These are phyloP conservation scores for Tetrahymena borealis DNA, from an alignment of 73 alveolate species.

Conservation along the genomic window DNA sequence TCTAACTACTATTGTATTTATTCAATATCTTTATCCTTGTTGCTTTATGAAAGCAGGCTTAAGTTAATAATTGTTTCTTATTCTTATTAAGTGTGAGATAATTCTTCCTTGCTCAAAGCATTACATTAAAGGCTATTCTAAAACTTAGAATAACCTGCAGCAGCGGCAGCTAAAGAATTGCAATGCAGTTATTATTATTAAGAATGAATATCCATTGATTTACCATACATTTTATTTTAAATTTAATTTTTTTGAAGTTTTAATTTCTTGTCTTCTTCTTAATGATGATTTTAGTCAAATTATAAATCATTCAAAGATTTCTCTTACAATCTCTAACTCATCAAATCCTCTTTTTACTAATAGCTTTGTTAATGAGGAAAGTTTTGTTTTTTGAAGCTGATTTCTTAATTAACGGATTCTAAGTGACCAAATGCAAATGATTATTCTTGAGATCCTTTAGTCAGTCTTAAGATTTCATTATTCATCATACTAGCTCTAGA, in stretches of 20 bases:
- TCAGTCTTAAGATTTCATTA: background rate
- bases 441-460: background rate
- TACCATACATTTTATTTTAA: background rate
- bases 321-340: background rate
- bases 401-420: background rate
- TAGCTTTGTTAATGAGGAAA: background rate
- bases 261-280: background rate
- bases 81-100: background rate
- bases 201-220: background rate
- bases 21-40: background rate
- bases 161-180: background rate
- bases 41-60: background rate
- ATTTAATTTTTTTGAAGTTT: background rate
- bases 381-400: background rate
- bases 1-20: background rate
- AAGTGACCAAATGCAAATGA: background rate
- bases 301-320: background rate
- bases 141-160: background rate
- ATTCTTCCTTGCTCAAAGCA: background rate
- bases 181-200: background rate
- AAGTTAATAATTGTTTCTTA: background rate
- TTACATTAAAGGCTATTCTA: background rate
- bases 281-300: too few species aligned
- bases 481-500: background rate
- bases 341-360: background rate